These are phyloP conservation scores for Xylona heveae DNA, from an alignment of 495 filamentous ascomycete species.

Conservation along the genomic window DNA sequence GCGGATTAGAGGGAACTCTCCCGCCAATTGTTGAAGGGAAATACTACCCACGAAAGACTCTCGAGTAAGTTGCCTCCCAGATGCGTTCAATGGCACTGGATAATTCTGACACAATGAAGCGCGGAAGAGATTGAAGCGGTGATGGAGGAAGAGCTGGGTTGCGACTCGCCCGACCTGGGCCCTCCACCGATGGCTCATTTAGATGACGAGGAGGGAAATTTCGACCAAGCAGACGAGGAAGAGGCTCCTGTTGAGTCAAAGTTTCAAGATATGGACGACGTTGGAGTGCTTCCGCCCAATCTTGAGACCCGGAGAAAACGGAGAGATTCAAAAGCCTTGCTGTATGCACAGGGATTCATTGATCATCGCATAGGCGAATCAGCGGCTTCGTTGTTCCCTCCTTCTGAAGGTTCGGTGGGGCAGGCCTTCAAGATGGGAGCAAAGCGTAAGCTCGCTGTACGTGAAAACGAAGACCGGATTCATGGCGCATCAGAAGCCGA, in stretches of 20 bases:
- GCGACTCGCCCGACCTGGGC: slow-evolving; percentile 43
- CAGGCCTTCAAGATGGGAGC: slow-evolving; percentile 25
- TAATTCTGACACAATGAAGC: too few relatives aligned
- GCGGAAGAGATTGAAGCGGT: too few relatives aligned
- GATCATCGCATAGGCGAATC: too few relatives aligned
- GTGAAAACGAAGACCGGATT: slow-evolving; percentile 31
- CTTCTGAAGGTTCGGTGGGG: too few relatives aligned
- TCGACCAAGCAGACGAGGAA: slow-evolving; percentile 7
- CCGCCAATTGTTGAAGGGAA: slow-evolving; percentile 76
- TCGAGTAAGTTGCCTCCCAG: slow-evolving; percentile 58
- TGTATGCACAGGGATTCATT: too few relatives aligned
- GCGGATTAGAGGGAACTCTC: slow-evolving; percentile 51
- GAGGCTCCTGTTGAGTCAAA: too few relatives aligned
- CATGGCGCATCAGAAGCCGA: too few relatives aligned
- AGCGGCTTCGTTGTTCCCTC: too few relatives aligned
- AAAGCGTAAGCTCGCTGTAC: slow-evolving; percentile 38
- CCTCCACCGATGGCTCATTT: slow-evolving; percentile 43
- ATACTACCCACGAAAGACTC: slow-evolving; percentile 44
- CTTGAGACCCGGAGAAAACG: slow-evolving; percentile 29
- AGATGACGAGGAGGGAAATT: slow-evolving; percentile 28
- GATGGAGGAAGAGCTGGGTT: too few relatives aligned
- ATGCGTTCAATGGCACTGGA: too few relatives aligned
- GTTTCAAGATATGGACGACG: slow-evolving; percentile 9
- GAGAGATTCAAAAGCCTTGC: too few relatives aligned
- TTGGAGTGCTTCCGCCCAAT: slow-evolving; percentile 18